phyloP scores from a whole-genome alignment of 2,329 filamentous ascomycete species.

The Arthroderma sp. region DNA sequence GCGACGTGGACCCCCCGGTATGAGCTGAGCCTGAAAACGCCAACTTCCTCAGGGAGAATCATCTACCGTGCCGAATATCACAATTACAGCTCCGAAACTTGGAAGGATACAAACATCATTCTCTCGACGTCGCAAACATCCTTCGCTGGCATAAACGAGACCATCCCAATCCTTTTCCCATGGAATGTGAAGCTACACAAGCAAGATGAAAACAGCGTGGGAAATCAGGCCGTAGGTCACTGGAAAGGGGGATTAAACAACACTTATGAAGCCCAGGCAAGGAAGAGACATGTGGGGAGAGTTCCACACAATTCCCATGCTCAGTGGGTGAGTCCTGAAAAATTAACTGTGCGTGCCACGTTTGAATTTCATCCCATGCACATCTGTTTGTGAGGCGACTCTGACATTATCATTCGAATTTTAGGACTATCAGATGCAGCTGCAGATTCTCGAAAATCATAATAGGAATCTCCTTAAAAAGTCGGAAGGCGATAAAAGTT shows the following conservation, averaged over 20 bases:
- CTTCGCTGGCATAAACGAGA: slow-evolving; percentile 43
- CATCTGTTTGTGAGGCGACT: too few species aligned
- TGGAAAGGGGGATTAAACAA: slow-evolving; percentile 9
- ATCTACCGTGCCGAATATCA: slow-evolving; percentile 51
- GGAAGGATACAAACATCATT: slow-evolving; percentile 46
- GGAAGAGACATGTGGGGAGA: neutral
- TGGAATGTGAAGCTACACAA: slow-evolving; percentile 44
- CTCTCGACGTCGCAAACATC: slow-evolving; percentile 52
- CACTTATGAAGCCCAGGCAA: slow-evolving; percentile 8
- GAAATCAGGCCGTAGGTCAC: slow-evolving; percentile 6
- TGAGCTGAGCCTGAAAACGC: slow-evolving; percentile 48
- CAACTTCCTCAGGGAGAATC: slow-evolving; percentile 38
- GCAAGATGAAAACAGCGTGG: slow-evolving; percentile 10
- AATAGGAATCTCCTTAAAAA: neutral
- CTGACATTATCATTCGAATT: too few species aligned
- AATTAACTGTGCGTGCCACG: too few species aligned
- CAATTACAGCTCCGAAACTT: slow-evolving; percentile 51
- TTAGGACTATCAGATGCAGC: neutral
- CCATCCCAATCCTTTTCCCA: slow-evolving; percentile 40
- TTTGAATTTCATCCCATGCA: too few species aligned
- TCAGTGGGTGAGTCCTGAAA: too few species aligned
- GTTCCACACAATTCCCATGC: too few species aligned
- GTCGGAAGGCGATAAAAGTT: too few species aligned
- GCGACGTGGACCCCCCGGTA: slow-evolving; percentile 51
- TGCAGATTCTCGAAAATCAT: neutral